Base-by-base conservation (phyloP, 495 filamentous ascomycete genomes). In the Cryomyces minteri region DNA sequence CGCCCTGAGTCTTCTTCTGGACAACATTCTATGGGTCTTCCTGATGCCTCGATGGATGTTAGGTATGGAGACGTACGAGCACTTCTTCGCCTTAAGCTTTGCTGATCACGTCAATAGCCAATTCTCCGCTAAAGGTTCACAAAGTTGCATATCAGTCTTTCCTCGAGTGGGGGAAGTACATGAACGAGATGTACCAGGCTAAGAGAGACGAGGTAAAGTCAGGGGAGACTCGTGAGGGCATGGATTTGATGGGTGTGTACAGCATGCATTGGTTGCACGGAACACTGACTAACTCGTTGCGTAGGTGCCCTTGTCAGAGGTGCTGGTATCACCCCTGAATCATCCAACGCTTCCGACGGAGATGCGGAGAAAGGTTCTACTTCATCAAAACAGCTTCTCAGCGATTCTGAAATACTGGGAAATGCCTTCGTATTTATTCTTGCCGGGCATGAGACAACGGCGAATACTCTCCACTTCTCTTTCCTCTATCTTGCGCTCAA, bases 371-470 rank as follows among this genome's bases (percentile, higher is more conserved):
- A 58, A 46, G 53, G 39, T 9, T 8, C 1, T 6, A 42, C 32
- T 5, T n/a, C 46, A 4, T 5, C 51, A 36, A 60, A 53, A 37
- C 61, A 61, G 43, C 44, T 62, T 31, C 53, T 79, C 8, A 58
- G 58, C 4, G 69, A 77, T 50, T 59, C 62, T 11, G 79, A 83
- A 40, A 76, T 85, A 50, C 64, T 80, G 28, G 77, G 75, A 31
- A 81, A 85, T 53, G 72, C 77, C 8, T 85, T 82, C 57, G 71
- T 83, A 52, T 76, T 81, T 56, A 71, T 76, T 37, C 62, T 84
- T 10, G 79, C 80, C 1, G 80, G 80, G 18, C 80, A 85, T 57
- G 80, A 84, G 54, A 80, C 80, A 0, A 74, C 77, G 4, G 78
- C 79, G 40, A 81, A 81, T 58, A 67, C 67, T 1, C 58, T 80